Evolutionary conservation across 2,329 filamentous ascomycete species (phyloP), one percentile per base, ranked within the genome.

Genomic region (Ascochyta koolunga): DNA sequence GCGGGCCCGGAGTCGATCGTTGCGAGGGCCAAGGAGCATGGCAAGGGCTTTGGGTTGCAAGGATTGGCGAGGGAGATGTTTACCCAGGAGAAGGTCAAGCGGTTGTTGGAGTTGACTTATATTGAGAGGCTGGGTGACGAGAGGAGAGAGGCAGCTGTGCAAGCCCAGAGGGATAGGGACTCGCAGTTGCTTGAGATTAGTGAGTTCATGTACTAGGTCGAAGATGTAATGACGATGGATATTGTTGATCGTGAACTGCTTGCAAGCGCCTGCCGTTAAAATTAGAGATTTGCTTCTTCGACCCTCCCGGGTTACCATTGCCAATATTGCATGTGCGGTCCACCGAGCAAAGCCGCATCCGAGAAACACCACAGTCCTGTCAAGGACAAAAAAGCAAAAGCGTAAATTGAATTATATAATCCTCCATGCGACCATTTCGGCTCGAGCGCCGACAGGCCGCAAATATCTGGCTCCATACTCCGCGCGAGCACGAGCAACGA

Each of bases 111-210:
- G 59, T 65, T 81, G 61, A 69, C 66, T 13, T 78, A 74, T 54
- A 67, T 64, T 42, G 75, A 76, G 54, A 83, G 83, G 67, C 70
- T 90, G 60, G 82, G 82, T 6, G 86, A 87, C 62, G 82, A 86
- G 43, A 85, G 89, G 75, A 78, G 89, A 61, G 88, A 89, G 27
- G 84, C 90, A 2, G 69, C 68, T 18, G 80, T 85, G 19, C 83
- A 85, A 54, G 89, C 89, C 3, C 86, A 84, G 79, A 81, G 89
- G 68, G 82, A 83, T 68, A 82, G 91, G 82, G 87, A 85, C 50
- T 88, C 90, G 65, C 87, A 88, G 77, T 72, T 90, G 66, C 74
- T 89, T 56, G 84, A 83, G 64, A 77, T 93, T 64, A 89, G 86
- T 66, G 89, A 92, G 78, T 81, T 86, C 64, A 86, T 89, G 84